Evolutionary conservation across 352 stramenopile species (phyloP).

Genomic region (Phytophthora lateralis): DNA sequence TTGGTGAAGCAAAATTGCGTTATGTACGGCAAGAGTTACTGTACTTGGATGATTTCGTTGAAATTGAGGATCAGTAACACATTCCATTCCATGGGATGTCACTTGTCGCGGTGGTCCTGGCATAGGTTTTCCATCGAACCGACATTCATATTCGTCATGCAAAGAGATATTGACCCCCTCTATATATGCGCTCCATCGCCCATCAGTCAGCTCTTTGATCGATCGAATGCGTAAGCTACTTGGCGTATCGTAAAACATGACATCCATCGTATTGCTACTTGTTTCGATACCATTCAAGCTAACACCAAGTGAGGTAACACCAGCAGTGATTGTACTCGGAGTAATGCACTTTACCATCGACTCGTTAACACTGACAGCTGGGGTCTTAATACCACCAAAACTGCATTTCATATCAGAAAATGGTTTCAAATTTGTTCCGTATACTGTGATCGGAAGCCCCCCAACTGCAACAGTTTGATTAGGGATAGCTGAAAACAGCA

Average conservation of each 20-base stretch:
- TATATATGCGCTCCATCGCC: slow-evolving; percentile 18
- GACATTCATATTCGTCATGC: slow-evolving; percentile 32
- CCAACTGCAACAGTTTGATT: slow-evolving; percentile 9
- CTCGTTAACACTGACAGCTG: slow-evolving; percentile 33
- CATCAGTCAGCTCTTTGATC: slow-evolving; percentile 6
- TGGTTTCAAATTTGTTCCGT: slow-evolving; percentile 47
- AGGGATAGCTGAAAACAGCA: slow-evolving; percentile 35
- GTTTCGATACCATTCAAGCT: slow-evolving; percentile 51
- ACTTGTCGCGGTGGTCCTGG: slow-evolving; percentile 22
- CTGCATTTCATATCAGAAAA: slow-evolving; percentile 39
- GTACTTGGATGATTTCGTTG: slow-evolving; percentile 7
- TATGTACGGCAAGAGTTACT: slow-evolving; percentile 22
- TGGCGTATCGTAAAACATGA: slow-evolving; percentile 26
- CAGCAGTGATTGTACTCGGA: slow-evolving; percentile 11
- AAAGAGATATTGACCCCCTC: slow-evolving; percentile 18
- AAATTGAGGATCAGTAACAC: slow-evolving; percentile 5
- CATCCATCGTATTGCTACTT: slow-evolving; percentile 29
- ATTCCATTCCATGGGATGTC: slow-evolving; percentile 21
- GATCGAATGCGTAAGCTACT: slow-evolving; percentile 16
- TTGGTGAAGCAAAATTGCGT: slow-evolving; percentile 19
- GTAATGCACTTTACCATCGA: slow-evolving; percentile 40
- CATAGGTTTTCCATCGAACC: slow-evolving; percentile 22
- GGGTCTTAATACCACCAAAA: slow-evolving; percentile 35
- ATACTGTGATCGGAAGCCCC: slow-evolving; percentile 31
- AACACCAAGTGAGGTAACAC: slow-evolving; percentile 26